Evolutionary conservation across 768 basidiomycete species (phyloP).

Genomic region (Trametes punicea): DNA sequence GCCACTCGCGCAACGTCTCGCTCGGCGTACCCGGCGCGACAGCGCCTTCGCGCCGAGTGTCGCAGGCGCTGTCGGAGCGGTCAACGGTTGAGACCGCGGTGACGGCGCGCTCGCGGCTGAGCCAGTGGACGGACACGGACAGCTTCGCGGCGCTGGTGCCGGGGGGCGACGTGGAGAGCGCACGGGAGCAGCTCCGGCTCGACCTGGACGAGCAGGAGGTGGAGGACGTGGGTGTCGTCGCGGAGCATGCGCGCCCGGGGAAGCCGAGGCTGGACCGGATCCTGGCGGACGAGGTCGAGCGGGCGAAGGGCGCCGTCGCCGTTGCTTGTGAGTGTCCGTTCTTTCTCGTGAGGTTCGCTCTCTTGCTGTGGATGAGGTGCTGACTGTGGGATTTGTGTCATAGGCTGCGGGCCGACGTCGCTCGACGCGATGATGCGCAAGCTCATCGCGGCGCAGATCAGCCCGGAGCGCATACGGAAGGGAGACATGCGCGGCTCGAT

Average conservation of each 20-base stretch:
- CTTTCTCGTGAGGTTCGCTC: neutral
- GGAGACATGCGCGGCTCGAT: slow-evolving; percentile 61
- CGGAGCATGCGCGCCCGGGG: slow-evolving; percentile 63
- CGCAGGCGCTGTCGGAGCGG: slow-evolving; percentile 10
- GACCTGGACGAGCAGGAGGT: slow-evolving; percentile 58
- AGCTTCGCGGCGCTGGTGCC: slow-evolving; percentile 29
- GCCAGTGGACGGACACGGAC: slow-evolving; percentile 26
- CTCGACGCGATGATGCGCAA: slow-evolving; percentile 69
- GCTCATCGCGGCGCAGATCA: slow-evolving; percentile 57
- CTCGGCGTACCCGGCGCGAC: neutral
- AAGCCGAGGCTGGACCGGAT: slow-evolving; percentile 63
- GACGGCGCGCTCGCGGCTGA: slow-evolving; percentile 19
- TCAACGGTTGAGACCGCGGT: slow-evolving; percentile 4
- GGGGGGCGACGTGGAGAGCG: slow-evolving; percentile 17
- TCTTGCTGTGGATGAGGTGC: neutral
- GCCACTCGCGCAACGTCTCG: slow-evolving; percentile 13
- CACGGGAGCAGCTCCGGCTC: slow-evolving; percentile 34
- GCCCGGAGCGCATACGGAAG: slow-evolving; percentile 46
- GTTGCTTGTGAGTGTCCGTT: slow-evolving; percentile 60
- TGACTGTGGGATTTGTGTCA: neutral
- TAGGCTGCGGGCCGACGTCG: slow-evolving; percentile 72
- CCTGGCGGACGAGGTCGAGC: slow-evolving; percentile 60
- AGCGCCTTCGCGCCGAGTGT: neutral
- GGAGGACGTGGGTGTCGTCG: slow-evolving; percentile 52
- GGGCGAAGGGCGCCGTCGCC: slow-evolving; percentile 50